phyloP scores from a whole-genome alignment of 441 rosid species.

The Gossypium aridum region DNA sequence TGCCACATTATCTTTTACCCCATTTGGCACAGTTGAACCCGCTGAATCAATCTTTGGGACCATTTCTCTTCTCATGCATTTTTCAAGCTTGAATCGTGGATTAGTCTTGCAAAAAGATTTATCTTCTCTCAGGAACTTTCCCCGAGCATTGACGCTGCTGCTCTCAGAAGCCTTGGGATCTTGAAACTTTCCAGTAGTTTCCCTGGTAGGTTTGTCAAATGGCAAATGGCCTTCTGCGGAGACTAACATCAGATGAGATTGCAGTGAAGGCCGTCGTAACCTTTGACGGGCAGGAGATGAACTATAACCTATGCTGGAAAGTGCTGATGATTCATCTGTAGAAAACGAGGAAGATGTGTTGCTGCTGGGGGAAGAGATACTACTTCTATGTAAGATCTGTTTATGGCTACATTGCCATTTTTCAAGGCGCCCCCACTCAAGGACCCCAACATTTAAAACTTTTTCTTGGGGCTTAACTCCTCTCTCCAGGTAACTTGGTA shows the following conservation, averaged over 20 bases:
- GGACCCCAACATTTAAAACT: constrained; percentile 79
- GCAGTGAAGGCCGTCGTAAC: constrained; percentile 33
- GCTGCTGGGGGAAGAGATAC: constrained; percentile 36
- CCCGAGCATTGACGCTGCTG: constrained; percentile 17
- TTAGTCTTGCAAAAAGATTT: constrained; percentile 26
- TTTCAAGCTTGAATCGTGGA: constrained; percentile 26
- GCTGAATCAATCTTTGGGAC: constrained; percentile 24
- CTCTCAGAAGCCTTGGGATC: constrained; percentile 22
- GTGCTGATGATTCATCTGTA: constrained; percentile 41
- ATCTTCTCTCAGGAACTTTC: constrained; percentile 23
- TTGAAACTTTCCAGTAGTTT: constrained; percentile 24
- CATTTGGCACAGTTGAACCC: constrained; percentile 25
- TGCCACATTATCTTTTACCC: constrained; percentile 28
- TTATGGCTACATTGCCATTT: constrained; percentile 67
- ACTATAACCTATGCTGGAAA: constrained; percentile 38
- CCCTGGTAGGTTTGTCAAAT: constrained; percentile 25
- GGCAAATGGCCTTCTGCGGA: constrained; percentile 28
- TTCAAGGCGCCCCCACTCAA: constrained; percentile 82
- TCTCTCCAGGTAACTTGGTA: constrained; percentile 81
- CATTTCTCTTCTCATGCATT: constrained; percentile 30
- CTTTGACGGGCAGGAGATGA: constrained; percentile 33
- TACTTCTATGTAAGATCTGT: constrained; percentile 32
- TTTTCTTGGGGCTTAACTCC: constrained; percentile 50
- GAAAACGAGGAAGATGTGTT: constrained; percentile 31
- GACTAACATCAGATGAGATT: constrained; percentile 32